A percentile compares a stretch with the other conserved stretches of the same genome.
phyloP scores from a whole-genome alignment of 73 alveolate genomes.

The Symbiodinium pilosum region DNA sequence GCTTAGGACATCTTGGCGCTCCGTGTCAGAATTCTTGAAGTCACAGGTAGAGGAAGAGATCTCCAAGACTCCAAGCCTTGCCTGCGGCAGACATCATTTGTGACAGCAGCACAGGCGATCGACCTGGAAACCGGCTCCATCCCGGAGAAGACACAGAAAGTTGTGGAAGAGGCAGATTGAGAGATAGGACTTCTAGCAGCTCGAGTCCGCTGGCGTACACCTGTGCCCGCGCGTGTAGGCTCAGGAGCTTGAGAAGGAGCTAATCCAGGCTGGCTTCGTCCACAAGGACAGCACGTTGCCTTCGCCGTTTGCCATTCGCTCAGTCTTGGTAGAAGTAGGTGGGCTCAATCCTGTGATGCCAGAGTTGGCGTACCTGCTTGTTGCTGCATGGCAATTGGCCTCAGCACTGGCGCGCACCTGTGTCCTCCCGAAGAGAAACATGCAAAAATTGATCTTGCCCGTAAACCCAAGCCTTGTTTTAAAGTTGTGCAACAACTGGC shows the following conservation, averaged over 20 bases:
- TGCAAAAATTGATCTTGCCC: too few species aligned
- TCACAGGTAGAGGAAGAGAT: background rate
- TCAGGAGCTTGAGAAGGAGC: constrained; percentile 22
- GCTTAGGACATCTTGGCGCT: background rate
- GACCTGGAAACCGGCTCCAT: constrained; percentile 28
- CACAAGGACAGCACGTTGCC: constrained; percentile 22
- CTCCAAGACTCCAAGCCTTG: background rate
- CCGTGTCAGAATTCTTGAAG: background rate
- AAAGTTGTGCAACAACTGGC: too few species aligned
- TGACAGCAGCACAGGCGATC: background rate
- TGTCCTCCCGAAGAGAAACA: too few species aligned
- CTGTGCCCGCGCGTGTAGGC: background rate
- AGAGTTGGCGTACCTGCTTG: too few species aligned
- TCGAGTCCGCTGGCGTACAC: background rate
- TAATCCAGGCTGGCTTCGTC: constrained; percentile 12
- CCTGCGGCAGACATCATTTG: background rate
- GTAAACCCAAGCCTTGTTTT: too few species aligned
- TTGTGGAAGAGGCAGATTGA: constrained; percentile 17
- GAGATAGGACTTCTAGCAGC: background rate
- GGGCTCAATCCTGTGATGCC: too few species aligned
- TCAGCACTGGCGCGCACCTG: too few species aligned
- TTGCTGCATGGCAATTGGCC: too few species aligned
- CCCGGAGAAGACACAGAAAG: background rate
- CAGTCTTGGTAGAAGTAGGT: too few species aligned
- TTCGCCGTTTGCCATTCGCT: too few species aligned